Base-by-base conservation (phyloP, 1,139 yeast species). In the Meyerozyma carpophila region DNA sequence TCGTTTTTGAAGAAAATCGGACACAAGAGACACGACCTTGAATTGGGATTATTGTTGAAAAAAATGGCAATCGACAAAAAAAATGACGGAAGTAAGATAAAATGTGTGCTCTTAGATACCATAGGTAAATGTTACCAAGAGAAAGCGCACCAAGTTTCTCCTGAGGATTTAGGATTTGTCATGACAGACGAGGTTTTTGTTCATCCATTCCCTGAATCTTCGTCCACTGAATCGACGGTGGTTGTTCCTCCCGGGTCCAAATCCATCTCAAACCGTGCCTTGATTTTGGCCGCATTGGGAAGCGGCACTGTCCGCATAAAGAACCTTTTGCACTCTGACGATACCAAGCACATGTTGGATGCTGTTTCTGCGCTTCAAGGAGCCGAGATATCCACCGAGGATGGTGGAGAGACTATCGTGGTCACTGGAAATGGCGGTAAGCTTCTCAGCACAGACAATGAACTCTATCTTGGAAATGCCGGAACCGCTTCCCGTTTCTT, bases 401-500 rank as follows among this genome's bases (percentile, higher is more conserved):
- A 87, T 50, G 90, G 89, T 55, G 96, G 96, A 50, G 91, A 85
- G 56, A 85, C 95, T 18, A 77, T 93, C 44, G 90, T 91, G 28
- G 79, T 93, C 32, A 76, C 77, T 43, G 98, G 98, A 42, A 85
- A 84, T 51, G 96, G 96, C 44, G 98, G 98, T 41, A 65, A 75
- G 31, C 66, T 88, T 49, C 56, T 73, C 39, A 79, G 87, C 3
- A 79, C 86, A 36, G 66, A 70, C 43, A 70, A 73, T 34, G 86
- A 82, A 51, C 72, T 94, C 44, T 93, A 89, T 63, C 76, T 93
- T 49, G 98, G 98, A 46, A 93, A 93, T 61, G 98, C 99, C 1
- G 99, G 99, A 53, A 93, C 99, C 39, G 98, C 98, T 5, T 88
- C 97, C 8, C 79, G 99, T 56, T 94, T 93, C 63, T 75, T 93